Base-by-base conservation (phyloP, 805 yeast species). In the Wickerhamomyces strasburgensis region DNA sequence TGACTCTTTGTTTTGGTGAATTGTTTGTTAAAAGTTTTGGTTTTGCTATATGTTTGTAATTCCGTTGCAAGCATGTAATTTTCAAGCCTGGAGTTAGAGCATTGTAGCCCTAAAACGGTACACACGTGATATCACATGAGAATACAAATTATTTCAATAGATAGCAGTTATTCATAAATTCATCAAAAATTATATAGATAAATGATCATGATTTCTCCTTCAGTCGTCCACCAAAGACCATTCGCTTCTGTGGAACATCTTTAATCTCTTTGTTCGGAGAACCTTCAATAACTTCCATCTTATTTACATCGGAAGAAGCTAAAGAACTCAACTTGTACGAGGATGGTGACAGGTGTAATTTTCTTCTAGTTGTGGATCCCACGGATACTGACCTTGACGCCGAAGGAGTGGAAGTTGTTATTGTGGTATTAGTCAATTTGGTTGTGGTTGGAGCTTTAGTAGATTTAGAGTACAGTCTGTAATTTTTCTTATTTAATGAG, bases 261-360 rank as follows among this genome's bases (percentile, higher is more conserved):
- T 25, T n/a, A 16, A 17, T 30, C 6, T 43, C 43, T 31, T 43
- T 34, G 29, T 49, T 49, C 14, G 54, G 54, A 1, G 56, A 51
- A 1, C 54, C 56, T 40, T 48, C 44, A n/a, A 51, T 51, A 3
- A 27, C 43, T 14, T 48, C 54, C 29, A 51, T 11, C 5, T 38
- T 40, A 21, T 33, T 31, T 8, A 43, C 9, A 28, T 34, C 21
- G 1, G 40, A 7, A 8, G 25, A 21, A 21, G 51, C 33, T n/a
- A 52, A 27, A 0, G 56, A 44, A 16, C 49, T 49, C 36, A 54
- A 27, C 14, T 46, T 40, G 30, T 37, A 46, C 2, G 57, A 52
- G 3, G 54, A 49, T n/a, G 57, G 58, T 3, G 57, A 52, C 5
- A 39, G 27, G 7, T 53, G 57, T 10, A 54, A 47, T 28, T 29